phyloP scores from a whole-genome alignment of 129 eudicot species.

The Escallonia rubra region DNA sequence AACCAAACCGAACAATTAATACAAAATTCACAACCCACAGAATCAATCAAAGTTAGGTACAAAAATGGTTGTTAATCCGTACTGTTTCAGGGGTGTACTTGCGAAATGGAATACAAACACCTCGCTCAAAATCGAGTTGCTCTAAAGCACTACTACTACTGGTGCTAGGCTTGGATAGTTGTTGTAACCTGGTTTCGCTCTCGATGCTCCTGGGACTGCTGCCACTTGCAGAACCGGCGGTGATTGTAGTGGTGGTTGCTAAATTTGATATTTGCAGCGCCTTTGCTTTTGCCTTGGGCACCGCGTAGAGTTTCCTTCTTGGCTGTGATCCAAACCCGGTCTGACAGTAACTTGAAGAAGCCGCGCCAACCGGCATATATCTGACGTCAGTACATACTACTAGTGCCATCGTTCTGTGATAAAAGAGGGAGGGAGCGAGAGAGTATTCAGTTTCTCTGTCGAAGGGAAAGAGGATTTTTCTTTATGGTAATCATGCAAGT shows the following conservation, averaged over 20 bases:
- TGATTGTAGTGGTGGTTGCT: background rate
- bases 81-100: constrained; percentile 76
- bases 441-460: too few relatives aligned
- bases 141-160: constrained; percentile 63
- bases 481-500: too few relatives aligned
- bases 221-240: background rate
- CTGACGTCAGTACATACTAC: too few relatives aligned
- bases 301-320: background rate
- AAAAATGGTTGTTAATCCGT: background rate
- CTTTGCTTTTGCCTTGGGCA: background rate
- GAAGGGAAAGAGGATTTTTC: too few relatives aligned
- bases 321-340: background rate
- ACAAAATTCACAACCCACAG: constrained; percentile 1
- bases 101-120: constrained; percentile 94
- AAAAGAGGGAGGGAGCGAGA: too few relatives aligned
- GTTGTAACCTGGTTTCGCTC: background rate
- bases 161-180: background rate
- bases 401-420: too few relatives aligned
- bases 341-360: background rate
- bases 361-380: too few relatives aligned
- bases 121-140: constrained; percentile 91
- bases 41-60: background rate
- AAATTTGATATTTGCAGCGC: background rate
- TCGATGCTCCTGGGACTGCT: background rate
- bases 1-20: background rate